These are phyloP conservation scores for Lasiodiplodia sp. DNA, from an alignment of 2,329 filamentous ascomycete species.

Conservation along the genomic window DNA sequence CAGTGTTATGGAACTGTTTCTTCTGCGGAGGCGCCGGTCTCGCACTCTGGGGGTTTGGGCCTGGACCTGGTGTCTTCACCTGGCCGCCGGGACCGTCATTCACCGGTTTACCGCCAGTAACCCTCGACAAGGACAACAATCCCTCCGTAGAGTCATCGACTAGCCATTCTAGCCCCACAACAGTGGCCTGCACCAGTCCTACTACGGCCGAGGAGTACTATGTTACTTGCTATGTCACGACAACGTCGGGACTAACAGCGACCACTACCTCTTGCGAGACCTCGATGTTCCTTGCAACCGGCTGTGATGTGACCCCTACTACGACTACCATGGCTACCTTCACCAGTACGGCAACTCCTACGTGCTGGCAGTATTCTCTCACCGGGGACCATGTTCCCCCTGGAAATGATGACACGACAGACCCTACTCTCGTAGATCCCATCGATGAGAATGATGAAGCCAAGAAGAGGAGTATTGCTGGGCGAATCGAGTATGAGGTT, in stretches of 20 bases:
- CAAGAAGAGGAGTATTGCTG: slow-evolving; percentile 9
- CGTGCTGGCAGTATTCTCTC: neutral
- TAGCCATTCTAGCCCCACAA: neutral
- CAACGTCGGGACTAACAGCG: neutral
- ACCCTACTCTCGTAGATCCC: neutral
- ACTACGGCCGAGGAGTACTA: neutral
- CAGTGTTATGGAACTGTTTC: neutral
- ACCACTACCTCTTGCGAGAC: slow-evolving; percentile 4
- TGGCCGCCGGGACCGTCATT: slow-evolving; percentile 7
- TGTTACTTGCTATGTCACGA: slow-evolving; percentile 3
- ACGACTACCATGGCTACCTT: neutral
- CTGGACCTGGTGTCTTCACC: slow-evolving; percentile 3
- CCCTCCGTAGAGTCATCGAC: slow-evolving; percentile 3
- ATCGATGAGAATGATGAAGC: neutral
- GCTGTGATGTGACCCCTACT: slow-evolving; percentile 1
- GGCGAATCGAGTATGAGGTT: neutral
- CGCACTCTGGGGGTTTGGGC: neutral
- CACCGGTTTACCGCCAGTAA: slow-evolving; percentile 3
- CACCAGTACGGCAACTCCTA: slow-evolving; percentile 3
- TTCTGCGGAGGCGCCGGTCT: slow-evolving; percentile 6
- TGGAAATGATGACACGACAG: neutral
- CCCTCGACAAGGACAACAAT: neutral
- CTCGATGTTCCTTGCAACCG: neutral
- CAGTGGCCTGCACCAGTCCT: neutral
- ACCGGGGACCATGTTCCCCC: too few species aligned